Conservation (phyloP, 495 filamentous ascomycete species). For the Platismatia glauca region DNA sequence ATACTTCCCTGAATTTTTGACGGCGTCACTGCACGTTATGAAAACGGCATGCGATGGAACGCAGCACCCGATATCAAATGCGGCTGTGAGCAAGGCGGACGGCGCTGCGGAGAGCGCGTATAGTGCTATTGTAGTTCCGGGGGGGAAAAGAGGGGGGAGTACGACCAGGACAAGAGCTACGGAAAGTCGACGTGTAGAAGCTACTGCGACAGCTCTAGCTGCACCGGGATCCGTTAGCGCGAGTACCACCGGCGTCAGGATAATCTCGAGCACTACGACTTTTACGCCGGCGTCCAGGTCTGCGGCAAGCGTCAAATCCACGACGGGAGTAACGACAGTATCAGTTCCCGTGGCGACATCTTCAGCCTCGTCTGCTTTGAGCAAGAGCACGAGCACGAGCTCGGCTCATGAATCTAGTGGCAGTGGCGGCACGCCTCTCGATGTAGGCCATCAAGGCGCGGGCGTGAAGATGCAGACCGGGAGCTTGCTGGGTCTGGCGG, state of each 20-base stretch:
- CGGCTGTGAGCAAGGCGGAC: not conserved
- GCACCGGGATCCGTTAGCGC: not conserved
- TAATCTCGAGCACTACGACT: not conserved
- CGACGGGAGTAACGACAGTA: not conserved
- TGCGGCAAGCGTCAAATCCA: not conserved
- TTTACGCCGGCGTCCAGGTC: not conserved
- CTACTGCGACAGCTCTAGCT: not conserved
- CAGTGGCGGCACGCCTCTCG: slow-evolving; percentile 1
- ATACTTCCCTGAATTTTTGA: not conserved
- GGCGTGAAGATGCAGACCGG: not conserved
- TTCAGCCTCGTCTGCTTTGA: not conserved
- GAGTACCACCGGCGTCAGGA: not conserved
- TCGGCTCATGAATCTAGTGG: not conserved
- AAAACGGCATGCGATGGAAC: not conserved
- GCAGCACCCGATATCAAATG: not conserved
- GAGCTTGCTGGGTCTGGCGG: slow-evolving; percentile 4
- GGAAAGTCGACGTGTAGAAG: not conserved
- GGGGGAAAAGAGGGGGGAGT: not conserved
- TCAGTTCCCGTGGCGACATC: not conserved
- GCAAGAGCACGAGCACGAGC: not conserved
- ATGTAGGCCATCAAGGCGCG: slow-evolving; percentile 1
- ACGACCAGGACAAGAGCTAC: not conserved
- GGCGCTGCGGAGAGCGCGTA: not conserved
- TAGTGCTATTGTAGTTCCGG: not conserved
- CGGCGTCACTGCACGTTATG: not conserved